phyloP scores from a whole-genome alignment of 2,329 filamentous ascomycete genomes.

The Calonectria leucothoes region DNA sequence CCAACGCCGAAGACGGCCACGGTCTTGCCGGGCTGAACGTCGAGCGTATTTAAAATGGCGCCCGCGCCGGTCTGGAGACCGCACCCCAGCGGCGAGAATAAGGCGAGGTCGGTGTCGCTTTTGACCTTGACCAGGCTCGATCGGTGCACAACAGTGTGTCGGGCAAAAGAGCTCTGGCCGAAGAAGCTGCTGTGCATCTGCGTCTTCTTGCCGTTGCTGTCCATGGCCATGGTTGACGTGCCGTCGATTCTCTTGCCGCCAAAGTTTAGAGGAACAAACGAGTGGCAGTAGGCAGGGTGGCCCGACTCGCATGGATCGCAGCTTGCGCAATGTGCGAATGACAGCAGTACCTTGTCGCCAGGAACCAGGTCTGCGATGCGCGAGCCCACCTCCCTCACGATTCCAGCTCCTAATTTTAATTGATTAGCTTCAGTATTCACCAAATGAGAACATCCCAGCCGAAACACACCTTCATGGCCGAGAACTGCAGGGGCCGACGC shows the following conservation, averaged over 20 bases:
- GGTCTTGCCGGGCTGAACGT: conserved; percentile 37
- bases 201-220: neutral
- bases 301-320: conserved; percentile 18
- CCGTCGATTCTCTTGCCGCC: conserved; percentile 5
- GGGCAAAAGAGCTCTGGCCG: conserved; percentile 49
- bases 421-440: neutral
- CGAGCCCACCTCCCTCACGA: conserved; percentile 13
- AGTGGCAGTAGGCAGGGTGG: conserved; percentile 20
- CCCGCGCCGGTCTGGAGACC: conserved; percentile 51
- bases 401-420: conserved; percentile 2
- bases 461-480: conserved; percentile 10
- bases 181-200: conserved; percentile 43
- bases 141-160: conserved; percentile 43
- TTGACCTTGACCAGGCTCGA: conserved; percentile 45
- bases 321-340: conserved; percentile 9
- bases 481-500: conserved; percentile 18
- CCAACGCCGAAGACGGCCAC: conserved; percentile 44
- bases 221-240: neutral
- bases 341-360: conserved; percentile 19
- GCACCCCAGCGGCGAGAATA: conserved; percentile 49
- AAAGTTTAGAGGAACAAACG: conserved; percentile 18
- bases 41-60: conserved; percentile 45
- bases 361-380: conserved; percentile 2
- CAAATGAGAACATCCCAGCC: neutral
- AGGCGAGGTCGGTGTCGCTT: conserved; percentile 38